A percentile compares a stretch with the other conserved stretches of the same genome.
These are phyloP conservation scores for Tetradesmus obliquus DNA, from an alignment of 139 green algal species.

Conservation along the genomic window DNA sequence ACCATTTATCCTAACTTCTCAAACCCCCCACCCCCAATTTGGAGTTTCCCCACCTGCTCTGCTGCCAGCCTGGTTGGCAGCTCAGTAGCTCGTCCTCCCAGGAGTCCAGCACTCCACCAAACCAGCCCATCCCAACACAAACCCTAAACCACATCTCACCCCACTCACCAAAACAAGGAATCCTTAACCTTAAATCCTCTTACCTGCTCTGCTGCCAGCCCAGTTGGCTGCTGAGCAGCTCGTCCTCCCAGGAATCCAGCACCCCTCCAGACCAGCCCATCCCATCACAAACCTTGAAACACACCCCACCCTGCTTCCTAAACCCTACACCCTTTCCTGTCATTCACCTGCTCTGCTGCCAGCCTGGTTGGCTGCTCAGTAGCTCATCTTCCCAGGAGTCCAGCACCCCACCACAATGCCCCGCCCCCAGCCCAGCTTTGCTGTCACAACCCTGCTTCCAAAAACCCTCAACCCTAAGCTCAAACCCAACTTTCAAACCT, in stretches of 20 bases:
- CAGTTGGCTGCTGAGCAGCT: conserved; percentile 49
- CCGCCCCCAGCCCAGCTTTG: background rate
- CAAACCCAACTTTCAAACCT: background rate
- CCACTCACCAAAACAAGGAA: no score
- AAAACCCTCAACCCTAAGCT: background rate
- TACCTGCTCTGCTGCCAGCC: conserved; percentile 58
- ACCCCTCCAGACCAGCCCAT: background rate
- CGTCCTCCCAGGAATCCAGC: conserved; percentile 51
- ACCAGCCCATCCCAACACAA: background rate
- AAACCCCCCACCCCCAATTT: no score
- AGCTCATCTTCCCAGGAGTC: conserved; percentile 50
- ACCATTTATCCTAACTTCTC: no score
- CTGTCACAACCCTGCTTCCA: background rate
- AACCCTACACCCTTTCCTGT: no score
- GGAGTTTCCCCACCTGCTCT: conserved; percentile 3
- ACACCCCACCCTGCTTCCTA: background rate
- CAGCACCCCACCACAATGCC: background rate
- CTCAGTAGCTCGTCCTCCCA: conserved; percentile 58
- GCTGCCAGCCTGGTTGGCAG: conserved; percentile 55
- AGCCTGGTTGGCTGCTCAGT: conserved; percentile 59
- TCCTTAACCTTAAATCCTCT: background rate
- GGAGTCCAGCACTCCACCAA: conserved; percentile 20
- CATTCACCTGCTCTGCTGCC: conserved; percentile 46
- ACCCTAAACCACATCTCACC: background rate
- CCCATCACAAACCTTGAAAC: background rate